A percentile compares a stretch with the other conserved stretches of the same genome.
These are phyloP conservation scores for Boletus edulis DNA, from an alignment of 768 basidiomycete species.

Conservation along the genomic window DNA sequence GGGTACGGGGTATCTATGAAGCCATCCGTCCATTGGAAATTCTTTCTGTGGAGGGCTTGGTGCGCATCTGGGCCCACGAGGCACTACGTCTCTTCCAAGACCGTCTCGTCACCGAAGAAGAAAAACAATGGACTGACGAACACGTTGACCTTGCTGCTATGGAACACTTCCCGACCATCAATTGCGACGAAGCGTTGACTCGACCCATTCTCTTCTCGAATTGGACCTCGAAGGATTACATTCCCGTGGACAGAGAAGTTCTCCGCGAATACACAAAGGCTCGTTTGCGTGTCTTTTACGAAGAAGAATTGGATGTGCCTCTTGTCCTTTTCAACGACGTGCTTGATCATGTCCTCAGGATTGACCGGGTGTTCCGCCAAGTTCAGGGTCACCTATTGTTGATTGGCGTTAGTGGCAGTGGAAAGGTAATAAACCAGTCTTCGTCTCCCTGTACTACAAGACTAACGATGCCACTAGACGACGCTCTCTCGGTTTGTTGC, in stretches of 20 bases:
- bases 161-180: constrained; percentile 92
- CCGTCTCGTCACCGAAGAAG: constrained; percentile 89
- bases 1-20: constrained; percentile 97
- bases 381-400: constrained; percentile 94
- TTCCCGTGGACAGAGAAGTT: constrained; percentile 90
- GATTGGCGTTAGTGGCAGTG: constrained; percentile 97
- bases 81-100: constrained; percentile 97
- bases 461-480: constrained; percentile 54
- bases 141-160: constrained; percentile 80
- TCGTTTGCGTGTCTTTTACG: constrained; percentile 95
- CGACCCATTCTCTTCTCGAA: constrained; percentile 97
- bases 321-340: constrained; percentile 99
- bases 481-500: constrained; percentile 97
- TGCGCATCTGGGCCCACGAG: constrained; percentile 98
- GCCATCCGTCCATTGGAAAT: constrained; percentile 92
- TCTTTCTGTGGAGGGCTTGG: constrained; percentile 91
- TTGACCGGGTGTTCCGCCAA: constrained; percentile 98
- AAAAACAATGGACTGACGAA: constrained; percentile 94
- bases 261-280: constrained; percentile 97
- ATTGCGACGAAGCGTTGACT: constrained; percentile 77
- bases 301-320: constrained; percentile 97
- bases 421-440: constrained; percentile 65
- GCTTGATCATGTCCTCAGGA: constrained; percentile 94
- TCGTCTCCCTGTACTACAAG: constrained; percentile 1
- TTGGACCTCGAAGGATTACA: constrained; percentile 97